Evolutionary conservation across 306 rosid genomes (phyloP), one percentile per base, ranked within the genome.

Genomic region (Acacia crassicarpa): DNA sequence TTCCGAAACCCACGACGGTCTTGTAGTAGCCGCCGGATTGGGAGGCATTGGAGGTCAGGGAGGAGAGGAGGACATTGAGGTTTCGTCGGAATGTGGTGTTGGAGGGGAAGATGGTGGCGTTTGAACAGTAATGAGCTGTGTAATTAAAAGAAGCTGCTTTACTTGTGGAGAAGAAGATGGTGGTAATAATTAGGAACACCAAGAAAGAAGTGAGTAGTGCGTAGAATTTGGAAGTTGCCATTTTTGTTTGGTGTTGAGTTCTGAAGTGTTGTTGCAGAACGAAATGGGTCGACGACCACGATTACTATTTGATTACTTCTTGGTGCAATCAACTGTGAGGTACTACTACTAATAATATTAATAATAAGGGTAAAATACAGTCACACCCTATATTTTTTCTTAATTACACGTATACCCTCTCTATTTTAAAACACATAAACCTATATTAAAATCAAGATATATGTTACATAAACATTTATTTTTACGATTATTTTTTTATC

Each of bases 71-170:
- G 19, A 62, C 68, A 9, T 62, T 62, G 19, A 62, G 40, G 40
- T 62, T 62, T 62, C 68, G 68, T 62, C 15, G 14, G 40, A 62
- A 62, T 12, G 68, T 62, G 19, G 20, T 62, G 83, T 56, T 63
- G 77, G n/a, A 46, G 27, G 81, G 51, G 81, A 76, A 83, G 9
- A 61, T 84, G 23, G 73, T 51, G 46, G 56, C 71, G 81, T 81
- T 9, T 30, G 35, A 38, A 72, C 93, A 90, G 11, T 33, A 0
- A 27, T 72, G 9, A 16, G 1, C 38, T 0, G 20, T 38, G 74
- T 75, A 77, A 23, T 8, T 41, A 6, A 13, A 27, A 27, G 68
- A 62, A 11, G 68, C 11, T 45, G 49, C 40, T 27, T 62, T 30
- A 40, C 40, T 27, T 62, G 40, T 12, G 40, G 14, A 4, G 68